Conservation (phyloP, 352 stramenopile species). For the Sclerospora graminicola region DNA sequence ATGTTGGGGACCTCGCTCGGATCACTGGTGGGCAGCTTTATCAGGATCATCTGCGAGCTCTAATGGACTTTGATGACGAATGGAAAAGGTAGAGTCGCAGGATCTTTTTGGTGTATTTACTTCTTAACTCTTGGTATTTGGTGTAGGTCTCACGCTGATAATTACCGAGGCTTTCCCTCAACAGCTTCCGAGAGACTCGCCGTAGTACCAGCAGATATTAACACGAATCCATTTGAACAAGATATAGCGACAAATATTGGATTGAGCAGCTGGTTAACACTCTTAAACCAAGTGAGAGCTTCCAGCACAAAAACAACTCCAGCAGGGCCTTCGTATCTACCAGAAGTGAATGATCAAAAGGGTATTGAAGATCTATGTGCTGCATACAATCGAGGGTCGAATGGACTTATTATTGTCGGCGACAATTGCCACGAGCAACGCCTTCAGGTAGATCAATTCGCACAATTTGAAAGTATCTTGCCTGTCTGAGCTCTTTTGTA, state of each 20-base stretch:
- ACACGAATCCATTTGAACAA: constrained; percentile 22
- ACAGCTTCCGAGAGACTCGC: neutral
- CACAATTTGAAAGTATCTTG: neutral
- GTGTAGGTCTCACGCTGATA: constrained; percentile 20
- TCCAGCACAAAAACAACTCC: constrained; percentile 11
- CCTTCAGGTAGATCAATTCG: constrained; percentile 11
- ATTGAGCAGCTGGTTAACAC: constrained; percentile 10
- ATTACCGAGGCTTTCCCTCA: constrained; percentile 6
- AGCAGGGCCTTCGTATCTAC: neutral
- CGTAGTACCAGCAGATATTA: constrained; percentile 1
- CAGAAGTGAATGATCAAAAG: constrained; percentile 1
- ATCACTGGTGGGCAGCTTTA: constrained; percentile 36
- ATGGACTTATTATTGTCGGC: constrained; percentile 18
- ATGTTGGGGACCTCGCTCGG: constrained; percentile 17
- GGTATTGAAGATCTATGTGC: constrained; percentile 7
- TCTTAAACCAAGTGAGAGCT: constrained; percentile 19
- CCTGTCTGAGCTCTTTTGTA: constrained; percentile 1
- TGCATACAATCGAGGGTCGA: constrained; percentile 21
- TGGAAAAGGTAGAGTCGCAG: constrained; percentile 24
- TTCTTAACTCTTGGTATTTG: neutral
- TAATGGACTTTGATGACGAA: constrained; percentile 47
- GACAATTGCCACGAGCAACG: constrained; percentile 14
- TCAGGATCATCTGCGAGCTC: constrained; percentile 31
- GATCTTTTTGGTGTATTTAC: neutral
- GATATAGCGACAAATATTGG: neutral